A percentile compares a stretch with the other conserved stretches of the same genome.
phyloP scores from a whole-genome alignment of 176 grass and related monocot genomes.

The Aegilops tauschii region DNA sequence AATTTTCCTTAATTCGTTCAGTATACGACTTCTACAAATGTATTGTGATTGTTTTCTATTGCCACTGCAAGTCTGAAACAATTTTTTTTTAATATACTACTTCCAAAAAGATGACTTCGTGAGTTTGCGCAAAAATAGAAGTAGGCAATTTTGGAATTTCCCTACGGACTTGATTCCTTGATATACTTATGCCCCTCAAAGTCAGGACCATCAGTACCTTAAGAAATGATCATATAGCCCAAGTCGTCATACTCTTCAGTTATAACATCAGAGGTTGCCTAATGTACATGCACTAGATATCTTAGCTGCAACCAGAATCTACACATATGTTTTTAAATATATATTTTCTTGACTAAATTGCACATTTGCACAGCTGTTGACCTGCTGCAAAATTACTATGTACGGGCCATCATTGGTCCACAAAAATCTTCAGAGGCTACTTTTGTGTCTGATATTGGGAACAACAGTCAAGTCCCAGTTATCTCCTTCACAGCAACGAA shows the following conservation, averaged over 20 bases:
- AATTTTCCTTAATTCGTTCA: not conserved
- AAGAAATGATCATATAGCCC: not conserved
- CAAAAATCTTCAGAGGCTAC: slow-evolving; percentile 41
- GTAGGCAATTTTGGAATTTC: not conserved
- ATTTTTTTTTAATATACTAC: not conserved
- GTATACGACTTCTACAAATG: not conserved
- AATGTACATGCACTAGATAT: not conserved
- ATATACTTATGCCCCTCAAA: not conserved
- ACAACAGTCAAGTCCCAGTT: slow-evolving; percentile 41
- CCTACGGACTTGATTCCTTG: not conserved
- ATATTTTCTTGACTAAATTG: not conserved
- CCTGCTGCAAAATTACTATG: slow-evolving; percentile 38
- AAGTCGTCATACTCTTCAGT: not conserved
- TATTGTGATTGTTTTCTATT: not conserved
- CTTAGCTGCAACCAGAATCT: not conserved
- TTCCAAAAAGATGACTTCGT: not conserved
- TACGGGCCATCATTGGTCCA: slow-evolving; percentile 51
- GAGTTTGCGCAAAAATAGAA: not conserved
- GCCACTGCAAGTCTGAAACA: not conserved
- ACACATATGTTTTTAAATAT: not conserved
- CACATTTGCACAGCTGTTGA: slow-evolving; percentile 34
- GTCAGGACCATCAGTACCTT: not conserved
- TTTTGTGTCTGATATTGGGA: slow-evolving; percentile 54
- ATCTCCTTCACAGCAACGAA: slow-evolving; percentile 63
- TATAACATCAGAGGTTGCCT: not conserved